phyloP scores from a whole-genome alignment of 2,329 filamentous ascomycete species.

The Didymella keratinophila region DNA sequence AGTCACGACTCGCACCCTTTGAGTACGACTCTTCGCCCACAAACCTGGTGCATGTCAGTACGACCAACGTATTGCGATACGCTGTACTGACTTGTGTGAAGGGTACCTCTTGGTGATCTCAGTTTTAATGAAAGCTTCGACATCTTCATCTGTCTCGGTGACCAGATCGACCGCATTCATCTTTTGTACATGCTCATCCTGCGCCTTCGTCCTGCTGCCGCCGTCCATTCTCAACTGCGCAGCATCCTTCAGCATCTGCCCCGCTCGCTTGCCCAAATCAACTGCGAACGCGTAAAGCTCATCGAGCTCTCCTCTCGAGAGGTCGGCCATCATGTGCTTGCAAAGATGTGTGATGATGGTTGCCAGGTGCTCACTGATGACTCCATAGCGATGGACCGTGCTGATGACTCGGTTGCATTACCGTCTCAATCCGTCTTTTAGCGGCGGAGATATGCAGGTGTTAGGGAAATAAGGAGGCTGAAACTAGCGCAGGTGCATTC shows the following conservation, averaged over 20 bases:
- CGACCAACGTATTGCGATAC: not conserved
- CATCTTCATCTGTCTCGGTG: conserved; percentile 77
- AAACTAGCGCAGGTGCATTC: not conserved
- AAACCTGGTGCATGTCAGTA: conserved; percentile 60
- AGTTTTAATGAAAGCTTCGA: conserved; percentile 73
- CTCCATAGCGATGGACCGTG: conserved; percentile 7
- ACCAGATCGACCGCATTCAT: conserved; percentile 80
- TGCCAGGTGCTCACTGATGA: conserved; percentile 10
- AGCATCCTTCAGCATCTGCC: conserved; percentile 70
- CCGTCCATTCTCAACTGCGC: conserved; percentile 64
- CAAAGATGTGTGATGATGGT: not conserved
- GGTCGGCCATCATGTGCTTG: conserved; percentile 31
- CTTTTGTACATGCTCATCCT: conserved; percentile 67
- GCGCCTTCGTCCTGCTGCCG: conserved; percentile 29
- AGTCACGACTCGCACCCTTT: conserved; percentile 70
- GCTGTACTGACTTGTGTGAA: conserved; percentile 66
- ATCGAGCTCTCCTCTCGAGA: conserved; percentile 60
- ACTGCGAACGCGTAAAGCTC: conserved; percentile 76
- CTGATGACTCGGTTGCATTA: conserved; percentile 19
- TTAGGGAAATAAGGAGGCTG: conserved; percentile 14
- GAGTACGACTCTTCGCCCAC: conserved; percentile 81
- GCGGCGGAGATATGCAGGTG: conserved; percentile 17
- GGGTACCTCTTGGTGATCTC: conserved; percentile 69
- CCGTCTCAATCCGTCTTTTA: conserved; percentile 19
- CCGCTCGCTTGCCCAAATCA: conserved; percentile 73